Evolutionary conservation across 2,329 filamentous ascomycete genomes (phyloP).

Genomic region (Diaporthe capsici): DNA sequence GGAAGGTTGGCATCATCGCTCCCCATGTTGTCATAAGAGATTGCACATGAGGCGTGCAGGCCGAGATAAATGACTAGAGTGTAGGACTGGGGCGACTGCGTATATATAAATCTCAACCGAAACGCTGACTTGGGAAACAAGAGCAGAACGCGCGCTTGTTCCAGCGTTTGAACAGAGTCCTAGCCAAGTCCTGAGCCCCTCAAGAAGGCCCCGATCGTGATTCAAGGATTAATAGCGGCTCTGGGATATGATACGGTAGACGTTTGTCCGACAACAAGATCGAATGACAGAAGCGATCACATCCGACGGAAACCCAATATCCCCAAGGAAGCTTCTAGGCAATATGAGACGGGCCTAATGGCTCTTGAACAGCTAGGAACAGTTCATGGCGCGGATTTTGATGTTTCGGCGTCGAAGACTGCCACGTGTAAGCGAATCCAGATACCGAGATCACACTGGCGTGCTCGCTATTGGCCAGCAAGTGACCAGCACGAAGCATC

Average conservation of each 20-base stretch:
- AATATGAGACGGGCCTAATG: conserved; percentile 27
- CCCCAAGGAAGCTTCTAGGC: conserved; percentile 12
- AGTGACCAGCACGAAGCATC: neutral
- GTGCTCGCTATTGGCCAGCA: neutral
- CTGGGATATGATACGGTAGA: neutral
- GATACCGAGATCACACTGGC: neutral
- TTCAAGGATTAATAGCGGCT: conserved; percentile 23
- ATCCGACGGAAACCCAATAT: conserved; percentile 13
- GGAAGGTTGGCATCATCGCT: neutral
- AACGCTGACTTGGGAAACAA: neutral
- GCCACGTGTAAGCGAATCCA: conserved; percentile 8
- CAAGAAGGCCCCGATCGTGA: conserved; percentile 4
- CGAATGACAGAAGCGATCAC: conserved; percentile 23
- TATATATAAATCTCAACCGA: neutral
- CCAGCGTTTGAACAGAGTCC: neutral
- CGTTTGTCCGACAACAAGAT: conserved; percentile 1
- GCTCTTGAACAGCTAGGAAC: neutral
- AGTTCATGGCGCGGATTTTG: conserved; percentile 7
- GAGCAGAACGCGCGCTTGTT: neutral
- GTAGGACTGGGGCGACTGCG: neutral
- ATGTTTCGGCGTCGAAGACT: conserved; percentile 6
- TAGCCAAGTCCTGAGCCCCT: neutral
- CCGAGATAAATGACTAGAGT: neutral
- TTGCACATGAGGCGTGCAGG: neutral
- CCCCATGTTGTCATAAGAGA: neutral